Percentiles rank a stretch among this genome's conserved stretches.
Conservation (phyloP, 73 alveolate species). For the Tetrahymena thermophila region DNA sequence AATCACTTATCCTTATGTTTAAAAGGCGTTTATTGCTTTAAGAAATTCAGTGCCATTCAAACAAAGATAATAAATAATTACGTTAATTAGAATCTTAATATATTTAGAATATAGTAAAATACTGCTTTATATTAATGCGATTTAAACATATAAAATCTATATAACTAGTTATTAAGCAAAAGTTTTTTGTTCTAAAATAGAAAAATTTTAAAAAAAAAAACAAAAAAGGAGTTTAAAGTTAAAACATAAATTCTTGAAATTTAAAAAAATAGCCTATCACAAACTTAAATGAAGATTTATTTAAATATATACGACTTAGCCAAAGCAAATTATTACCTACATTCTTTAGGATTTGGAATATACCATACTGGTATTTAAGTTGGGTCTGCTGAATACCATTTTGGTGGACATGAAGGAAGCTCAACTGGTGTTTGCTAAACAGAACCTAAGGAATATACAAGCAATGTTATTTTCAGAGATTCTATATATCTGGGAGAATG, state of each 20-base stretch:
- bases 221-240: not conserved
- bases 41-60: not conserved
- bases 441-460: not conserved
- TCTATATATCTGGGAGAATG: not conserved
- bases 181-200: not conserved
- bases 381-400: not conserved
- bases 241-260: not conserved
- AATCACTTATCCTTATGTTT: too few relatives aligned
- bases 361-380: not conserved
- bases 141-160: not conserved
- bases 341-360: not conserved
- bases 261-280: not conserved
- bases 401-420: constrained; percentile 1
- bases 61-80: not conserved
- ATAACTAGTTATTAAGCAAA: not conserved
- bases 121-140: not conserved
- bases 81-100: not conserved
- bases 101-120: not conserved
- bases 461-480: not conserved
- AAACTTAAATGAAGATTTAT: not conserved
- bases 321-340: not conserved
- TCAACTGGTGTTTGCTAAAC: not conserved
- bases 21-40: not conserved
- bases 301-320: not conserved
- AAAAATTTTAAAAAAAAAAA: too few relatives aligned